These are phyloP conservation scores for Entomortierella chlamydospora DNA, from an alignment of 192 early-diverging fungal genomes.

Conservation along the genomic window DNA sequence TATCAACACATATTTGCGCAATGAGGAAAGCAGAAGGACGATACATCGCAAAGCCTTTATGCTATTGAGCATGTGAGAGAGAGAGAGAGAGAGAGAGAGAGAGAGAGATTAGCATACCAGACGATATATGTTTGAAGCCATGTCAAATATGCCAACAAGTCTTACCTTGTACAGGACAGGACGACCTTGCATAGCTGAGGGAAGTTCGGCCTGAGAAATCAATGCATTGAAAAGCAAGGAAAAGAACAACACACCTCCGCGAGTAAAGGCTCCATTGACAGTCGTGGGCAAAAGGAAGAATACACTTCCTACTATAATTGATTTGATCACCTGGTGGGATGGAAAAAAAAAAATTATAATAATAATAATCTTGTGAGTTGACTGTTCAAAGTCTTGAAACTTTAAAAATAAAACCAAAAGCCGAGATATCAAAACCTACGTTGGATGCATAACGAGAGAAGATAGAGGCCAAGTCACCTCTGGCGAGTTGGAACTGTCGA, in stretches of 20 bases:
- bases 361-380: too few species aligned
- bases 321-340: slow-evolving; percentile 66
- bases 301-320: slow-evolving; percentile 77
- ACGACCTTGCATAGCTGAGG: slow-evolving; percentile 76
- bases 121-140: background rate
- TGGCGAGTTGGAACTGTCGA: slow-evolving; percentile 74
- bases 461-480: slow-evolving; percentile 63
- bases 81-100: background rate
- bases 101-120: background rate
- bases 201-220: slow-evolving; percentile 75
- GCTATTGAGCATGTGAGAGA: slow-evolving; percentile 23
- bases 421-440: background rate
- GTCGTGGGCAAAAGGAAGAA: slow-evolving; percentile 70
- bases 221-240: slow-evolving; percentile 63
- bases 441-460: slow-evolving; percentile 62
- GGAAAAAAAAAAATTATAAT: too few species aligned
- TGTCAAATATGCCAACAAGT: background rate
- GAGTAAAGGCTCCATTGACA: slow-evolving; percentile 76
- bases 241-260: slow-evolving; percentile 84
- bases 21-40: slow-evolving; percentile 69
- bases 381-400: slow-evolving; percentile 1
- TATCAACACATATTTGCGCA: slow-evolving; percentile 64
- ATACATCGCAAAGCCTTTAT: slow-evolving; percentile 78
- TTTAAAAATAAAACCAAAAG: too few species aligned
- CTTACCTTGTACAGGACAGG: slow-evolving; percentile 73